Evolutionary conservation across 305 asterid genomes (phyloP), one percentile per base, ranked within the genome.

Genomic region (Coffea humblotiana): DNA sequence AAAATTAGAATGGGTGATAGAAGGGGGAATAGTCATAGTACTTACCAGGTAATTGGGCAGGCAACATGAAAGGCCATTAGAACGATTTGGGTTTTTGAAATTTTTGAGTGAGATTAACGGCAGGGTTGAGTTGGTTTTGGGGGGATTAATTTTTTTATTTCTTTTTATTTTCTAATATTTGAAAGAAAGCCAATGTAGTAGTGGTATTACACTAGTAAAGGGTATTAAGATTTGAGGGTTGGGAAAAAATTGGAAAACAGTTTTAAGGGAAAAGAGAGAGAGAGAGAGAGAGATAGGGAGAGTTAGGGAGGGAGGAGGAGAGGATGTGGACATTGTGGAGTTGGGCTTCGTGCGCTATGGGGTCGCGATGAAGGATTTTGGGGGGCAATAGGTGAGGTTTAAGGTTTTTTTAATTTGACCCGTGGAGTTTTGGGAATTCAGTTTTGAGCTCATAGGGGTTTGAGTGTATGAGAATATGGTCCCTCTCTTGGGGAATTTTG

Each of bases 41-140:
- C 85, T 68, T 79, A 94, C 98, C 98, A 94, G 84, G 98, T 94
- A 90, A 94, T 94, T 88, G 98, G 98, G 86, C 98, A 94, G 86
- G 97, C 93, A 78, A 92, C 97, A 81, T 94, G 98, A 89, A 94
- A 91, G 84, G 94, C 94, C 96, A 89, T 91, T 64, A 64, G 71
- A 83, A 66, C 79, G 83, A 82, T 78, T 70, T 71, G 72, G 67
- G 65, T 72, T 66, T 82, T 82, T 45, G 66, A 74, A 82, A 82
- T 52, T 82, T 80, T 76, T 71, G 78, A 71, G 74, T 74, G 83
- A 63, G 80, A 75, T 79, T 83, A 51, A 71, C 76, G 74, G 65
- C 16, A 63, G 76, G 52, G 74, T 69, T 56, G 43, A 40, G 83
- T 68, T 45, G 65, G 65, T 81, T 80, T 68, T 18, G 51, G 45